Evolutionary conservation across 805 yeast genomes (phyloP), one percentile per base, ranked within the genome.

Genomic region (Candida methanosorbosa): DNA sequence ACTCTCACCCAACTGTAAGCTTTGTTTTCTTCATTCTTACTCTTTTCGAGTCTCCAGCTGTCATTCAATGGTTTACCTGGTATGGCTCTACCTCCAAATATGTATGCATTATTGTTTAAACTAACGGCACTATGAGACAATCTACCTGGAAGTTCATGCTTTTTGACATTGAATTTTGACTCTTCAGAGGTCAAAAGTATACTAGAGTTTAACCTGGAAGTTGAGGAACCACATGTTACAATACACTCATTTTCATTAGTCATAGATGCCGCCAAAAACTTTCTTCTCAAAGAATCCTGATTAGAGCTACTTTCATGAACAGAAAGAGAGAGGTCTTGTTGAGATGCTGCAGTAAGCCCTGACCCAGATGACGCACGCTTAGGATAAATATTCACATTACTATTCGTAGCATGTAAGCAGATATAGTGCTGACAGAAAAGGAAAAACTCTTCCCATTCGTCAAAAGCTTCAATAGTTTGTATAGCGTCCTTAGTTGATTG

Each of bases 391-490:
- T 37, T 28, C 16, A 39, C 43, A 29, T 38, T 37, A 35, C 40
- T 24, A 43, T 70, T 74, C 0, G 78, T 66, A 2, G 85, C 85
- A 54, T 80, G 87, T 3, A 78, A 61, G 27, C 80, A 63, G 25
- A 77, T 61, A 48, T 83, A 84, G 51, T 83, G 92, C 46, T 81
- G 90, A 38, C 84, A 73, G 48, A 81, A 83, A 12, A 80, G 49
- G 20, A 77, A 67, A 42, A 83, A 82, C 54, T 83, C 94, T 56
- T 83, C 94, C 74, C 83, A 72, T 56, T 84, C 94, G 52, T 84
- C 94, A 54, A 83, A 84, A 3, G 72, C 71, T 50, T 83, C 94
- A 16, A 81, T 63, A 1, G 48, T 31, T 14, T 61, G 63, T 8
- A 84, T 66, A 27, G 55, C 51, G 0, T 36, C 29, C 44, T 70